A percentile compares a stretch with the other conserved stretches of the same genome.
Evolutionary conservation across 2,329 filamentous ascomycete genomes (phyloP).

Genomic region (Sporothrix phasma): DNA sequence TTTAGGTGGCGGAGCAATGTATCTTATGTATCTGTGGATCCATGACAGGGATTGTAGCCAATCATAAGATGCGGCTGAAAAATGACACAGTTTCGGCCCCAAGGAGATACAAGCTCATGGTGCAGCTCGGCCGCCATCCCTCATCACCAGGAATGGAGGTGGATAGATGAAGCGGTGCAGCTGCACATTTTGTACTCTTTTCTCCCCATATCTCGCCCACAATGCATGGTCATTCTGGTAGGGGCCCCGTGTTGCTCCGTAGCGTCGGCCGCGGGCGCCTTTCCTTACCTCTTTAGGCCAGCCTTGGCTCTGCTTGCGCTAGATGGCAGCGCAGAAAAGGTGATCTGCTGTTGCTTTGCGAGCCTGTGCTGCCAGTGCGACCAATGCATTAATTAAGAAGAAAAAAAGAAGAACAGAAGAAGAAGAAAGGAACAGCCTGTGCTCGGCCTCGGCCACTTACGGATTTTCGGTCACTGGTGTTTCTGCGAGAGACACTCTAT

Average conservation of each 20-base stretch:
- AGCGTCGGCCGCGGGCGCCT: not conserved
- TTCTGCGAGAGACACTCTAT: too few species aligned
- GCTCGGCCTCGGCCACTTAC: not conserved
- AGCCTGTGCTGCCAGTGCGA: not conserved
- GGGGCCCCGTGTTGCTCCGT: not conserved
- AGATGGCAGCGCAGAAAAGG: not conserved
- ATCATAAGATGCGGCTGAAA: too few species aligned
- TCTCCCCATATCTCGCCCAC: too few species aligned
- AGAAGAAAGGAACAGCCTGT: not conserved
- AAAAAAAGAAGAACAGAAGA: not conserved
- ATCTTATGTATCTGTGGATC: too few species aligned
- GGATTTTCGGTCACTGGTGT: not conserved
- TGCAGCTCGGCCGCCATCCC: not conserved
- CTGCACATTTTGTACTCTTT: not conserved
- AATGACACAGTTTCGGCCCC: too few species aligned
- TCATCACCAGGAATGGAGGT: not conserved
- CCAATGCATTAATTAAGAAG: not conserved
- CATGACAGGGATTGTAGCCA: too few species aligned
- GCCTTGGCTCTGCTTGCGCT: not conserved
- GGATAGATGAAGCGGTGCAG: not conserved
- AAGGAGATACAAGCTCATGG: too few species aligned
- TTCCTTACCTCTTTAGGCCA: slow-evolving; percentile 1
- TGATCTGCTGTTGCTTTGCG: not conserved
- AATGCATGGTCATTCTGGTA: not conserved
- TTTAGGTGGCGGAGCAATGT: too few species aligned